phyloP scores from a whole-genome alignment of 306 rosid species.

The Spatholobus suberectus region DNA sequence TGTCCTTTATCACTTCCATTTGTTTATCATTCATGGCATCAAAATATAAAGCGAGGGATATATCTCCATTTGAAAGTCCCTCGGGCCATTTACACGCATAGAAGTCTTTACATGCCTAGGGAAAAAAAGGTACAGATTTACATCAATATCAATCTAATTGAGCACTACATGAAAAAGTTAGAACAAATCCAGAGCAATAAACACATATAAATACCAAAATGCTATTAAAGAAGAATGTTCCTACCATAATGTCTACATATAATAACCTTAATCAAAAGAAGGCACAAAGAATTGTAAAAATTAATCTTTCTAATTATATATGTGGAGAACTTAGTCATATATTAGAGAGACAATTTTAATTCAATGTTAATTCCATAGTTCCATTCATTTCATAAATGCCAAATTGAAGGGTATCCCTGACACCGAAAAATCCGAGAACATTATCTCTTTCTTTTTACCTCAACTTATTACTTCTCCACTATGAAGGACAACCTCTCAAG shows the following conservation, averaged over 20 bases:
- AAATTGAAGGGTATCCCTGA: background rate
- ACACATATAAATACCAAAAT: background rate
- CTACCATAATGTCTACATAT: background rate
- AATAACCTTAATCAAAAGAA: background rate
- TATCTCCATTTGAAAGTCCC: constrained; percentile 69
- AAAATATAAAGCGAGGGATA: constrained; percentile 71
- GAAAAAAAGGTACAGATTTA: constrained; percentile 4
- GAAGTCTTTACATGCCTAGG: constrained; percentile 87
- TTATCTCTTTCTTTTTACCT: background rate
- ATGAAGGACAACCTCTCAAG: background rate
- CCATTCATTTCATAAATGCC: background rate
- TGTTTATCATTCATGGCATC: constrained; percentile 79
- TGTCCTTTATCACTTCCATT: constrained; percentile 53
- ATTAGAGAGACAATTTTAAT: background rate
- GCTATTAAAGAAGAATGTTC: background rate
- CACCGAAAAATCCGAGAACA: background rate
- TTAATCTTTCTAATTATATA: background rate
- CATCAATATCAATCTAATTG: constrained; percentile 13
- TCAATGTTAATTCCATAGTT: background rate
- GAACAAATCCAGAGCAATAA: constrained; percentile 4
- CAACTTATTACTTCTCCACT: background rate
- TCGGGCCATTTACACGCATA: constrained; percentile 85
- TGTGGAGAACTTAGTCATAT: background rate
- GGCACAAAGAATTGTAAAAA: background rate
- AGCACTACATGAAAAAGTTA: background rate